These are phyloP conservation scores for Salix brachista DNA, from an alignment of 345 rosid species.

Conservation along the genomic window DNA sequence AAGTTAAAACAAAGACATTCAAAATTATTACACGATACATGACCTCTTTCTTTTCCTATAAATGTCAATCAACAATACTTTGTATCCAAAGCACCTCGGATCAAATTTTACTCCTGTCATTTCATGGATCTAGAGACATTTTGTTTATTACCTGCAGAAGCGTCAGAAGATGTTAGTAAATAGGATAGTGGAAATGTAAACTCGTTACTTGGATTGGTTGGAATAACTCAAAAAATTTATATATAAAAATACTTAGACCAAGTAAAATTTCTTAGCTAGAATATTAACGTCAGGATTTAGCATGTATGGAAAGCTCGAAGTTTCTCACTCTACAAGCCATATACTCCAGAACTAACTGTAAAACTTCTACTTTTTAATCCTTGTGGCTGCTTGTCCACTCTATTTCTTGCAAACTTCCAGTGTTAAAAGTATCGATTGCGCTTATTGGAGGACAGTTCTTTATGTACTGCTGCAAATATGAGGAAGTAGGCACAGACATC, in stretches of 20 bases:
- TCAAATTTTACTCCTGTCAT: background rate
- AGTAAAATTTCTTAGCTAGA: background rate
- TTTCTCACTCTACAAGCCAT: background rate
- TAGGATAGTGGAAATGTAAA: background rate
- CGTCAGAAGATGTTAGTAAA: background rate
- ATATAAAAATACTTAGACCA: background rate
- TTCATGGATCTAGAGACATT: background rate
- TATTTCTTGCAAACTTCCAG: background rate
- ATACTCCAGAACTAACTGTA: background rate
- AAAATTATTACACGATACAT: background rate
- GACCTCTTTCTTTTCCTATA: background rate
- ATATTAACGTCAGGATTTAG: background rate
- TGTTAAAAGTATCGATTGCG: background rate
- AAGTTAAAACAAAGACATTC: background rate
- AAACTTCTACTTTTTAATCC: background rate
- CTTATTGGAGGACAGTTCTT: background rate
- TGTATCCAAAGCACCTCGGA: background rate
- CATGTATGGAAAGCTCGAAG: background rate
- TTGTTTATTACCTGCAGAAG: background rate
- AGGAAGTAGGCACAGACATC: background rate
- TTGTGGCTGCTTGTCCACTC: background rate
- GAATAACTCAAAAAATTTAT: background rate
- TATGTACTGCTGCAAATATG: background rate
- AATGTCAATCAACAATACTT: background rate
- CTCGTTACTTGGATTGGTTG: background rate